Percentiles rank a stretch among this genome's conserved stretches.
Evolutionary conservation across 345 rosid genomes (phyloP).

Genomic region (Salix exigua): DNA sequence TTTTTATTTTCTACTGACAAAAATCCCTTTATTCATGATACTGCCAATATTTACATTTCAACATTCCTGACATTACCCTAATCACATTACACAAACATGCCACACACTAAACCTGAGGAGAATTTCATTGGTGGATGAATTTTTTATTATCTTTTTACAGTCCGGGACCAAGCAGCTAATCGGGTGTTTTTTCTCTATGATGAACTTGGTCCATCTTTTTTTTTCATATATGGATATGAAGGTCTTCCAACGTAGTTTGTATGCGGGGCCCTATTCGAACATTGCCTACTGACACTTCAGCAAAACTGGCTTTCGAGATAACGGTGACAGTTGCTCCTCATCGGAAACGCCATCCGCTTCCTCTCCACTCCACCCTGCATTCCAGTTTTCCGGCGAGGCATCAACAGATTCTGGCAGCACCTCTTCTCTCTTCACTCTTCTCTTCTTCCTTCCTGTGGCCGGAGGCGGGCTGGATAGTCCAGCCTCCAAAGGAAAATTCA

Average conservation of each 20-base stretch:
- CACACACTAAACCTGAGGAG: background rate
- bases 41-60: background rate
- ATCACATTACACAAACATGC: background rate
- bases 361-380: background rate
- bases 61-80: background rate
- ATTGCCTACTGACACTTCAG: conserved; percentile 21
- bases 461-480: conserved; percentile 50
- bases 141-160: background rate
- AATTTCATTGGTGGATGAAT: background rate
- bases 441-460: conserved; percentile 49
- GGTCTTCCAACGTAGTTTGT: background rate
- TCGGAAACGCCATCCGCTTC: background rate
- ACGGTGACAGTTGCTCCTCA: conserved; percentile 8
- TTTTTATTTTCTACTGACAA: background rate
- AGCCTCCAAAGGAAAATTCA: conserved; percentile 84
- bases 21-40: background rate
- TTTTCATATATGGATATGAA: too few species aligned
- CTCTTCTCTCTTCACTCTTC: conserved; percentile 25
- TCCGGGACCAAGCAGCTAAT: background rate
- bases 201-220: too few species aligned
- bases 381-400: background rate
- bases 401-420: conserved; percentile 9
- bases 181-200: too few species aligned
- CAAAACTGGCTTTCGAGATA: background rate
- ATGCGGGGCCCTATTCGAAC: background rate